These are phyloP conservation scores for Sporobolomyces roseus DNA, from an alignment of 768 basidiomycete genomes.

Conservation along the genomic window DNA sequence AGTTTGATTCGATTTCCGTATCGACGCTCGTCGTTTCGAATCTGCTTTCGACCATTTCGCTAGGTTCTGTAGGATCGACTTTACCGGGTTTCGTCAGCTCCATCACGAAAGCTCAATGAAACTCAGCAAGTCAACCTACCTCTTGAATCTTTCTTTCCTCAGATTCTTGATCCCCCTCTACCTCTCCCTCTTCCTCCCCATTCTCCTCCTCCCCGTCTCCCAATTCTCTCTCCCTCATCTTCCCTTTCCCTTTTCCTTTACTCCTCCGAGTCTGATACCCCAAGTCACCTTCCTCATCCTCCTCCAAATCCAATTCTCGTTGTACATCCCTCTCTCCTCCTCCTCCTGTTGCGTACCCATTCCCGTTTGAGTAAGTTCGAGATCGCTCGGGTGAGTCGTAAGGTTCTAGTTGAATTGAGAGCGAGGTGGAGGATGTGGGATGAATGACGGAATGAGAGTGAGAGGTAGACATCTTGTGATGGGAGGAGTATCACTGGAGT, in stretches of 20 bases:
- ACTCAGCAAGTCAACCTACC: neutral
- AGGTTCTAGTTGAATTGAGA: neutral
- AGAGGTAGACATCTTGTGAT: too few relatives aligned
- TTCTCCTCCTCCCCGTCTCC: neutral
- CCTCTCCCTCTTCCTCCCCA: neutral
- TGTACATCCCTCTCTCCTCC: neutral
- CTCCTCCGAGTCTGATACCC: neutral
- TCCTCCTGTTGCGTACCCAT: too few relatives aligned
- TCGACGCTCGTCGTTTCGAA: neutral
- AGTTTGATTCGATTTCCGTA: neutral
- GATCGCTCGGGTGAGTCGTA: conserved; percentile 18
- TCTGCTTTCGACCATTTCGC: conserved; percentile 14
- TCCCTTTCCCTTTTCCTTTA: conserved; percentile 9
- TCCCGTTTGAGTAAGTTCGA: too few relatives aligned
- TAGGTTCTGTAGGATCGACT: conserved; percentile 2
- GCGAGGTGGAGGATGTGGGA: too few relatives aligned
- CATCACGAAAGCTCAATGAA: too few relatives aligned
- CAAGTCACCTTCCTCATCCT: neutral
- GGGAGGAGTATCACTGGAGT: too few relatives aligned
- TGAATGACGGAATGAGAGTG: too few relatives aligned
- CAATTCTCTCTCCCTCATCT: neutral
- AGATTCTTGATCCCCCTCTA: conserved; percentile 1
- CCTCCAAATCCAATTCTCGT: neutral
- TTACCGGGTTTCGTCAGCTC: neutral
- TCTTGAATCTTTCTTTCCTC: conserved; percentile 3